Evolutionary conservation across 208 protist species (phyloP).

Genomic region (Novymonas esmeraldas): DNA sequence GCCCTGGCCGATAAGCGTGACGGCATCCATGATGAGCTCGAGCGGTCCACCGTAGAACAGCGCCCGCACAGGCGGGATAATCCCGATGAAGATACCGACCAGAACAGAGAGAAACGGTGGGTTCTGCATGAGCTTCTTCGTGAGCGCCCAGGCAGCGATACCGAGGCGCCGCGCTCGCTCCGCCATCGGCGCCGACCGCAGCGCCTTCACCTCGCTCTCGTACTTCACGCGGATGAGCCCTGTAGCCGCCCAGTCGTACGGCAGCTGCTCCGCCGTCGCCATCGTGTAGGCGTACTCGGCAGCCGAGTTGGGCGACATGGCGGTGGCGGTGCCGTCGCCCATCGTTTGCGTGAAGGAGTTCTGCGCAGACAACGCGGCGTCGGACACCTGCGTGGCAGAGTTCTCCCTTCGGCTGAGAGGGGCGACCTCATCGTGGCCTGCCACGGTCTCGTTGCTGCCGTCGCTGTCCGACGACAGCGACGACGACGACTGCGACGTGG

Average conservation of each 20-base stretch:
- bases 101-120: slow-evolving; percentile 73
- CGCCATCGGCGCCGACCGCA: slow-evolving; percentile 10
- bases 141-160: slow-evolving; percentile 3
- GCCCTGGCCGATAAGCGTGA: slow-evolving; percentile 55
- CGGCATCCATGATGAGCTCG: slow-evolving; percentile 63
- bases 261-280: slow-evolving; percentile 36
- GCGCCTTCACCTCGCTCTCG: slow-evolving; percentile 38
- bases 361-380: background rate
- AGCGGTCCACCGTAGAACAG: slow-evolving; percentile 64
- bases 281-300: slow-evolving; percentile 19
- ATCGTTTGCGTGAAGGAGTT: slow-evolving; percentile 21
- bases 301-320: slow-evolving; percentile 22
- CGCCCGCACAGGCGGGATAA: slow-evolving; percentile 58
- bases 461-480: background rate
- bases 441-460: slow-evolving; percentile 8
- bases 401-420: background rate
- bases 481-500: background rate
- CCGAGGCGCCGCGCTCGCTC: slow-evolving; percentile 14
- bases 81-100: slow-evolving; percentile 65
- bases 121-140: slow-evolving; percentile 41
- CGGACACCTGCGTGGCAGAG: background rate
- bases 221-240: slow-evolving; percentile 63
- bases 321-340: slow-evolving; percentile 5
- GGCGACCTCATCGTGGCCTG: slow-evolving; percentile 6
- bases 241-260: slow-evolving; percentile 60